Percentiles rank a stretch among this genome's conserved stretches.
Evolutionary conservation across 2,329 filamentous ascomycete species (phyloP).

Genomic region (Onygenales sp.): DNA sequence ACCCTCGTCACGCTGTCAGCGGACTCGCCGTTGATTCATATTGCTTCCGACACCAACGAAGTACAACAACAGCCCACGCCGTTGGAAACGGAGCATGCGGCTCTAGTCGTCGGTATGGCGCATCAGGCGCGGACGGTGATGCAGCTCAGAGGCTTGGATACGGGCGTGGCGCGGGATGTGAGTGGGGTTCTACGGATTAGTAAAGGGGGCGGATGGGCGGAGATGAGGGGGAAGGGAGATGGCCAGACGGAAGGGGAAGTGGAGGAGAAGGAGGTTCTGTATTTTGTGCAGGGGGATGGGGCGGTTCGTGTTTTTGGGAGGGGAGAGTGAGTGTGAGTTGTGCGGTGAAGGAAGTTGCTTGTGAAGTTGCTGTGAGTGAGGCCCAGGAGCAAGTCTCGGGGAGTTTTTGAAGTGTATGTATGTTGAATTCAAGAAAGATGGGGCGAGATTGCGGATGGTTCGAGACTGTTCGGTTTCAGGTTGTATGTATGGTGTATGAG

Average conservation of each 20-base stretch:
- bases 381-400: too few species aligned
- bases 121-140: conserved; percentile 66
- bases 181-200: conserved; percentile 78
- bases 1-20: conserved; percentile 61
- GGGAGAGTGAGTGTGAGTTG: conserved; percentile 42
- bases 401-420: too few species aligned
- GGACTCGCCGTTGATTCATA: conserved; percentile 61
- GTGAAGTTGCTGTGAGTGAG: not conserved
- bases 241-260: conserved; percentile 18
- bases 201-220: conserved; percentile 36
- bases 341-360: not conserved
- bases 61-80: conserved; percentile 44
- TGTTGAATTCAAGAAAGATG: too few species aligned
- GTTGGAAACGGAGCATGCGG: conserved; percentile 60
- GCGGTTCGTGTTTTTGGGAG: conserved; percentile 75
- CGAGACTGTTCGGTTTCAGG: too few species aligned
- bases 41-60: too few species aligned
- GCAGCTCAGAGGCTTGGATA: conserved; percentile 67
- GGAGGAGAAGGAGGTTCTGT: conserved; percentile 64
- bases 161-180: conserved; percentile 80
- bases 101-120: conserved; percentile 62
- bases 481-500: too few species aligned
- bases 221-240: conserved; percentile 20
- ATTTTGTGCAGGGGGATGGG: conserved; percentile 71
- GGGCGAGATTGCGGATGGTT: too few species aligned